Base-by-base conservation (phyloP, 2,329 filamentous ascomycete genomes). In the Beauveria sp. region DNA sequence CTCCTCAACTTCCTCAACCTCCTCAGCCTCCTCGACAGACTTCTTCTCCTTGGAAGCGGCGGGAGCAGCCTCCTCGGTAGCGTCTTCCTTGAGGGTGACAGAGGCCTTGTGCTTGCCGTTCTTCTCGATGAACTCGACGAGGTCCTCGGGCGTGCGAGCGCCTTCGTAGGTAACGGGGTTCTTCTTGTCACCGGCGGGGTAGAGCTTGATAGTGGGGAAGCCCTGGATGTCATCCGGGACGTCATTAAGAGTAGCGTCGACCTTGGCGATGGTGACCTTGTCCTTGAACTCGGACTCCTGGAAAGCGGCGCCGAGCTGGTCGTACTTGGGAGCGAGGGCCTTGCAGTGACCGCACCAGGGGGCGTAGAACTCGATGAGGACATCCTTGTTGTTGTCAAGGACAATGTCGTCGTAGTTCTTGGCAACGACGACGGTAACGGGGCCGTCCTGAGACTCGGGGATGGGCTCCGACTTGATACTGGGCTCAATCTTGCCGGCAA, bases 301-400 rank as follows among this genome's bases (percentile, higher is more conserved):
- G 79, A 91, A 97, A 63, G 86, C 81, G 63, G 82, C 77, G 61
- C 85, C 95, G 63, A 99, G 89, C 76, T 97, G 91, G 66, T 99
- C 95, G 77, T 97, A 99, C 77, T 96, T 88, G 71, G 95, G 95
- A 62, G 95, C 93, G 65, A 99, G 88, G 77, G 86, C 93, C 86
- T 98, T 98, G 91, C 95, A 99, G 86, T 99, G 95, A 70, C 95
- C 95, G 76, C 95, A 99, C 95, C 95, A 99, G 66, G 95, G 95
- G 63, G 95, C 95, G 81, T 99, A 99, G 82, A 96, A 98, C 82
- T 99, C 95, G 66, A 99, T 79, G 67, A 99, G 85, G 63, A 99
- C 95, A 77, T 99, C 95, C 88, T 98, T 98, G 74, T 88, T 83
- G 76, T 96, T 89, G 73, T 99, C 89, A 61, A 97, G 84, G 71